phyloP scores from a whole-genome alignment of 495 filamentous ascomycete genomes.

The Achaetomiella virescens region DNA sequence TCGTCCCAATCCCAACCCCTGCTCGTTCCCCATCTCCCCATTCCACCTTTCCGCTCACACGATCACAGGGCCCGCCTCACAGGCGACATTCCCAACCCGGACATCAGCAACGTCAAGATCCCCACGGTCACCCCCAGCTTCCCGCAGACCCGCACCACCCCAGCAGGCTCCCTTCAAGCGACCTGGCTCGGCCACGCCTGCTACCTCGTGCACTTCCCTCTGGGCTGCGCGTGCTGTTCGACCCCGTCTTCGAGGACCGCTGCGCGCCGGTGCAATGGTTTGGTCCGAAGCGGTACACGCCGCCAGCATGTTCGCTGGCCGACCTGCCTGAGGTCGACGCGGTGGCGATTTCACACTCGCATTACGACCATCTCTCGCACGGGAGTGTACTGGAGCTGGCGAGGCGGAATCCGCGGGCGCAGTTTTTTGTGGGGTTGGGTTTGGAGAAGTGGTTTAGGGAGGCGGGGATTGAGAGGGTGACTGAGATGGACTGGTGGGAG shows the following conservation, averaged over 20 bases:
- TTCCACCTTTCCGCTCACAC: not conserved
- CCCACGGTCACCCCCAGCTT: constrained; percentile 63
- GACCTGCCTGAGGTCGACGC: constrained; percentile 82
- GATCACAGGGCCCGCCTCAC: constrained; percentile 47
- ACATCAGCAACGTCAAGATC: constrained; percentile 52
- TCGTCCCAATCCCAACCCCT: not conserved
- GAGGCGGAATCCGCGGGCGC: constrained; percentile 66
- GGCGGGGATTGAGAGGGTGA: constrained; percentile 64
- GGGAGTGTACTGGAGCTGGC: constrained; percentile 65
- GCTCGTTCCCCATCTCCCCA: not conserved
- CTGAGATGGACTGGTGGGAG: constrained; percentile 96
- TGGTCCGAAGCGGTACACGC: constrained; percentile 76
- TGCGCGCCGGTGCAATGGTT: constrained; percentile 70
- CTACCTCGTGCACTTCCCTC: constrained; percentile 84
- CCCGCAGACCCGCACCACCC: constrained; percentile 49
- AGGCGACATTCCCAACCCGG: constrained; percentile 57
- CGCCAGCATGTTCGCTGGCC: constrained; percentile 66
- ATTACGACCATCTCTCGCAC: constrained; percentile 89
- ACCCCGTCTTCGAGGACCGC: constrained; percentile 87
- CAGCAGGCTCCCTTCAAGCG: constrained; percentile 57
- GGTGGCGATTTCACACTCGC: constrained; percentile 86
- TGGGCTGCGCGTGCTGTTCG: constrained; percentile 85
- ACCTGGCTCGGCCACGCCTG: constrained; percentile 98
- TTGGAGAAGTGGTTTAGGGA: constrained; percentile 77
- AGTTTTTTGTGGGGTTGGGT: constrained; percentile 87